Conservation (phyloP, 2,329 filamentous ascomycete species). For the Phoma sp. region DNA sequence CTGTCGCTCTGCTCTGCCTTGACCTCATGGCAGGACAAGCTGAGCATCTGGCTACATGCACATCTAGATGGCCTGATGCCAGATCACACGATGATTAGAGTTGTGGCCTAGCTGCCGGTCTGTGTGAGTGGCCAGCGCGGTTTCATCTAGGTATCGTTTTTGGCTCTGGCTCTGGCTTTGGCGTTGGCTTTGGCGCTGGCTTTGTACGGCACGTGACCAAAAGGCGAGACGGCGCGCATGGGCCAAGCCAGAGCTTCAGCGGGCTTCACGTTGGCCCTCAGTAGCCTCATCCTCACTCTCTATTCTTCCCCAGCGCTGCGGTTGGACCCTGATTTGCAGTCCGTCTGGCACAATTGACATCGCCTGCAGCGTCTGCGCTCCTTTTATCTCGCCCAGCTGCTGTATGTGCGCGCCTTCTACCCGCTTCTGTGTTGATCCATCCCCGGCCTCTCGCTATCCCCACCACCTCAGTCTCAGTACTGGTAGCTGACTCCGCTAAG, state of each 20-base stretch:
- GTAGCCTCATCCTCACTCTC: slow-evolving; percentile 46
- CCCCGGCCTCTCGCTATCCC: slow-evolving; percentile 14
- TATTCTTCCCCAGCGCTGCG: slow-evolving; percentile 47
- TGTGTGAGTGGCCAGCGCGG: background rate
- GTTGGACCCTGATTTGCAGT: slow-evolving; percentile 29
- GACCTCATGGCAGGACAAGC: no score
- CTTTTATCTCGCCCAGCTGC: slow-evolving; percentile 22
- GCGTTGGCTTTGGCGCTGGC: no score
- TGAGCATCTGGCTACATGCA: background rate
- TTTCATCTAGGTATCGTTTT: background rate
- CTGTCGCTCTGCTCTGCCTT: no score
- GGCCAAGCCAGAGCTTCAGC: slow-evolving; percentile 14
- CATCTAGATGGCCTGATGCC: background rate
- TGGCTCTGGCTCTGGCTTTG: no score
- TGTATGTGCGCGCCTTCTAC: slow-evolving; percentile 40
- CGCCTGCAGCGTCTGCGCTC: slow-evolving; percentile 35
- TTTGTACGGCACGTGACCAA: slow-evolving; percentile 23
- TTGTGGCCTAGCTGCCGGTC: background rate
- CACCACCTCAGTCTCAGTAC: slow-evolving; percentile 19
- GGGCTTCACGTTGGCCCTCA: slow-evolving; percentile 24
- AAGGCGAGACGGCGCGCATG: background rate
- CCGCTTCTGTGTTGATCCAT: slow-evolving; percentile 24
- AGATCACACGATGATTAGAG: background rate
- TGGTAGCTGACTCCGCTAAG: slow-evolving; percentile 24
- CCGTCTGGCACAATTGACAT: slow-evolving; percentile 42